phyloP scores from a whole-genome alignment of 148 eudicot species.

The Amaranthus hypochondriacus region DNA sequence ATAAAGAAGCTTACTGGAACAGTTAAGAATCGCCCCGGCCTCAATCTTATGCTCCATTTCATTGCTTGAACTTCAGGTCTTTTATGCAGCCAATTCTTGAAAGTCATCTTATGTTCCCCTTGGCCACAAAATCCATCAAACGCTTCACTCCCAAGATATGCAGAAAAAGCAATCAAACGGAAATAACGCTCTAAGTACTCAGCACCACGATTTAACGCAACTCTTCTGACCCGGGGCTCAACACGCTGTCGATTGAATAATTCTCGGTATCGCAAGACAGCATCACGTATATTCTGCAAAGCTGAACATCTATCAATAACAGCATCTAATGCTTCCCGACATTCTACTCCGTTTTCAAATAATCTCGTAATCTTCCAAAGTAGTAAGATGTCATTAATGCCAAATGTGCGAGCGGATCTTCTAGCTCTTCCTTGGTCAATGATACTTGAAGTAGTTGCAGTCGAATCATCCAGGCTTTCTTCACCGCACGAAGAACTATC shows the following conservation, averaged over 20 bases:
- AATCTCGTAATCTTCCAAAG: constrained; percentile 94
- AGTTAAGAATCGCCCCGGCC: constrained; percentile 93
- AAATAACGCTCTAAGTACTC: constrained; percentile 94
- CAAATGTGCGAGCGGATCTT: constrained; percentile 58
- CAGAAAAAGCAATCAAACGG: constrained; percentile 92
- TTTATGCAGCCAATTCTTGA: constrained; percentile 84
- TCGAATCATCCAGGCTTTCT: constrained; percentile 49
- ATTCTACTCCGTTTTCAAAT: constrained; percentile 93
- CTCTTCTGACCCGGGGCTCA: constrained; percentile 89
- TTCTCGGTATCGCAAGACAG: constrained; percentile 76
- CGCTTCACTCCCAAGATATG: constrained; percentile 94
- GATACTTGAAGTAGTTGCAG: constrained; percentile 31
- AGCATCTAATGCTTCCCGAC: constrained; percentile 90
- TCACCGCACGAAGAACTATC: constrained; percentile 57
- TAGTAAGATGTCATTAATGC: constrained; percentile 83
- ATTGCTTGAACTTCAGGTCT: constrained; percentile 95
- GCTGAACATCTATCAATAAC: constrained; percentile 94
- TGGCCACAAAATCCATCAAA: constrained; percentile 84
- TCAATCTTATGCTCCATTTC: constrained; percentile 94
- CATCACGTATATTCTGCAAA: constrained; percentile 89
- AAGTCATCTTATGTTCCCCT: constrained; percentile 72
- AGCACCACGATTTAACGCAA: constrained; percentile 89
- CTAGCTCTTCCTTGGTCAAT: constrained; percentile 32
- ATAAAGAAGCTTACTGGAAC: constrained; percentile 61
- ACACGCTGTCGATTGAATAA: constrained; percentile 77